Evolutionary conservation across 2,329 filamentous ascomycete species (phyloP), one percentile per base, ranked within the genome.

Genomic region (Lizonia empirigonia): DNA sequence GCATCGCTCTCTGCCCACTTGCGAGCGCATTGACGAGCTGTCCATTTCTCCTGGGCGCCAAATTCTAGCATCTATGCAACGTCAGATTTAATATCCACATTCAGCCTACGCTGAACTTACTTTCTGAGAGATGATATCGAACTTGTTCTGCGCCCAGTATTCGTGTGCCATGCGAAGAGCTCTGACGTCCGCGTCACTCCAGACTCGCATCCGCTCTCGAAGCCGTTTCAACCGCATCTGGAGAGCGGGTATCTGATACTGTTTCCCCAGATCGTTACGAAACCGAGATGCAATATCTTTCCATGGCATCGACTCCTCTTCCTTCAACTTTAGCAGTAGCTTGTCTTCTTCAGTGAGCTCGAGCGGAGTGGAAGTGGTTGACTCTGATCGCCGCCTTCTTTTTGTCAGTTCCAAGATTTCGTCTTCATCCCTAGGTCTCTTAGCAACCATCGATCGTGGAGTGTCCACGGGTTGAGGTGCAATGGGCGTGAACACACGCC

Each of bases 181-280:
- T 52, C 75, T 70, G 34, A 80, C 64, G 50, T 82, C 80, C 15
- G 69, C 65, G n/a, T 81, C 78, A 18, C 75, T 77, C 80, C 80
- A 82, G 1, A 76, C 70, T 18, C 80, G 75, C 65, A 80, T 75
- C 37, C 77, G 74, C 59, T 81, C 79, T 15, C 77, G 70, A 29
- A 82, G 68, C 29, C 80, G 72, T 63, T 81, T 81, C 58, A 79
- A 75, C 16, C 79, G 77, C 80, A 82, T 82, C 60, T 82, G 80
- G 24, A 82, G 68, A 7, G 79, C 78, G 4, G 80, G 78, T 39
- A 81, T 78, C 55, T 80, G 77, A 54, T 79, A 77, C 4, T 67
- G 71, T 60, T 80, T 78, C 48, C 77, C 77, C 22, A 77, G 68
- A 23, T 80, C 78, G 10, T 72, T 73, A 47, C 78, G 72, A 64